These are phyloP conservation scores for Populus euphratica DNA, from an alignment of 345 rosid species.

Conservation along the genomic window DNA sequence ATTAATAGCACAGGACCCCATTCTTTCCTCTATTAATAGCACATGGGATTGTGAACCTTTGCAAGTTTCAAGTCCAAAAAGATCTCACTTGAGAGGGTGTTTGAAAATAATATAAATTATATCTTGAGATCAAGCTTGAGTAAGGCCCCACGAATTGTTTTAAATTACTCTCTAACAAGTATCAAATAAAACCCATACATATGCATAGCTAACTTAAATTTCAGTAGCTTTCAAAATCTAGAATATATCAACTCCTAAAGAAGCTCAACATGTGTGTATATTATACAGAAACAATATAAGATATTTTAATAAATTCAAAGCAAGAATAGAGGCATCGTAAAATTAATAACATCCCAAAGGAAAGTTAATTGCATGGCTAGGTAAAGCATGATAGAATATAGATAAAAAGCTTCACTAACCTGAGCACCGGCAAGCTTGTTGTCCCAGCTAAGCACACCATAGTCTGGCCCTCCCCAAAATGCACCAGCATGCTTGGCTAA, in stretches of 20 bases:
- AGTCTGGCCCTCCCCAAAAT: constrained; percentile 83
- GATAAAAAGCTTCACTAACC: constrained; percentile 37
- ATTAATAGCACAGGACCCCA: too few relatives aligned
- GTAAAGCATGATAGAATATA: neutral
- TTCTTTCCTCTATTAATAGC: too few relatives aligned
- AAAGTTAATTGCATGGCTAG: neutral
- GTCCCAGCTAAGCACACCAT: constrained; percentile 96
- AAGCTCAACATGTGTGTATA: neutral
- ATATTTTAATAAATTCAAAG: neutral
- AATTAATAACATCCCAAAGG: neutral
- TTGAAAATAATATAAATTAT: too few relatives aligned
- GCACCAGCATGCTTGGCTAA: constrained; percentile 90
- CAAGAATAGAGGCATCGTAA: neutral
- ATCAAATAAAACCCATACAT: neutral
- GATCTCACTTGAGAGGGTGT: too few relatives aligned
- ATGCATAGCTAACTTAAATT: neutral
- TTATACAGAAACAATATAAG: neutral
- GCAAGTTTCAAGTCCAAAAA: too few relatives aligned
- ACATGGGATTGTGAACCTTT: too few relatives aligned
- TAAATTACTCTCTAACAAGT: neutral
- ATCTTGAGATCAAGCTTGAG: too few relatives aligned
- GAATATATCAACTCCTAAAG: neutral
- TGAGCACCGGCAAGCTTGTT: constrained; percentile 96
- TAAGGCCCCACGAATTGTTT: too few relatives aligned
- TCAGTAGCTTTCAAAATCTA: neutral